Conservation (phyloP, 768 basidiomycete species). For the Mrakia gelida region DNA sequence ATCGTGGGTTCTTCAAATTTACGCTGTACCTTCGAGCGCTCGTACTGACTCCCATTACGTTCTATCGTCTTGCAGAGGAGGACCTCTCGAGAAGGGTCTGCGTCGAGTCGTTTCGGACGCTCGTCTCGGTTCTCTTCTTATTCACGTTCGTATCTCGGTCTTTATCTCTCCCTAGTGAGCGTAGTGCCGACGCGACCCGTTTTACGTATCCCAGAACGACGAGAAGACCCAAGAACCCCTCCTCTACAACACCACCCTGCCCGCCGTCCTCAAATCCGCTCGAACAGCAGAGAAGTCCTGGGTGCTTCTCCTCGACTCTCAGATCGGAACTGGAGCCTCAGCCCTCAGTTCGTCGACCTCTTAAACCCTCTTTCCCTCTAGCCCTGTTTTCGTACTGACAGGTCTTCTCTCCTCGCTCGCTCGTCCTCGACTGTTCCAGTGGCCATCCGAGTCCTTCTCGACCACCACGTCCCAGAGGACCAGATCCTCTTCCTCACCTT, state of each 20-base stretch:
- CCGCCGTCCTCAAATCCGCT: conserved; percentile 63
- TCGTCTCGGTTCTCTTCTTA: conserved; percentile 78
- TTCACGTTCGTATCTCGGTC: conserved; percentile 53
- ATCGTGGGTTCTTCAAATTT: conserved; percentile 55
- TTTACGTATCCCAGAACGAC: conserved; percentile 50
- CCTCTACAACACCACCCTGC: conserved; percentile 75
- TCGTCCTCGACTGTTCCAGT: conserved; percentile 50
- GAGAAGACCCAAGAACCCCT: conserved; percentile 78
- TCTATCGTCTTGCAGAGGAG: conserved; percentile 53
- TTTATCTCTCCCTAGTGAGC: background rate
- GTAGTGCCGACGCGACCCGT: background rate
- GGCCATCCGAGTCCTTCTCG: conserved; percentile 87
- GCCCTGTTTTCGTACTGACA: background rate
- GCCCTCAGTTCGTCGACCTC: conserved; percentile 8
- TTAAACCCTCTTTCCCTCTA: conserved; percentile 56
- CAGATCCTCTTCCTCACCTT: conserved; percentile 61
- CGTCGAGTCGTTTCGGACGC: conserved; percentile 79
- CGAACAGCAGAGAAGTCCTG: conserved; percentile 63
- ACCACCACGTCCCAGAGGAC: conserved; percentile 68
- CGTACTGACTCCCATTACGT: background rate
- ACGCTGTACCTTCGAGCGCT: background rate
- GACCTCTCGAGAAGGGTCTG: conserved; percentile 86
- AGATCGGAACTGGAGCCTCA: conserved; percentile 85
- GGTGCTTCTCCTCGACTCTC: conserved; percentile 86
- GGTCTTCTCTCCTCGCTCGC: background rate